These are phyloP conservation scores for Ophiocordyceps unilateralis DNA, from an alignment of 2,329 filamentous ascomycete species.

Conservation along the genomic window DNA sequence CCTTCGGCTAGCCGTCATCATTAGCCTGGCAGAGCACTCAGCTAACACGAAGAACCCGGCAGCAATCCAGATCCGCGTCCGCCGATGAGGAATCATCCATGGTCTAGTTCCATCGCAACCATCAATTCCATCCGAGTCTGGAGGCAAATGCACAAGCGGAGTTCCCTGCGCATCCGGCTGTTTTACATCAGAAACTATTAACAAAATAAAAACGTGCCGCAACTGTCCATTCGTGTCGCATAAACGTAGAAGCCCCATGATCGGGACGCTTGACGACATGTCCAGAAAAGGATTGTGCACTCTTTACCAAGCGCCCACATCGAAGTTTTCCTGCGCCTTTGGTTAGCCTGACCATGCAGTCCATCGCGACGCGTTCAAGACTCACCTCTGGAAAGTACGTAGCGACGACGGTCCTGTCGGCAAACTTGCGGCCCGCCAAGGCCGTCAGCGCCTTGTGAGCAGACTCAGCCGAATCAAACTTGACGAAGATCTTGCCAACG, in stretches of 20 bases:
- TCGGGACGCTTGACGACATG: neutral
- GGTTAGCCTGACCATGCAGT: conserved; percentile 12
- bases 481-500: conserved; percentile 95
- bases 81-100: neutral
- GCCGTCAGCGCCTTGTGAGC: conserved; percentile 73
- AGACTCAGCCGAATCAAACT: conserved; percentile 63
- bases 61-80: neutral
- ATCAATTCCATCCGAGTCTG: neutral
- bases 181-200: conserved; percentile 5
- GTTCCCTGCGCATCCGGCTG: conserved; percentile 1
- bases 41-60: neutral
- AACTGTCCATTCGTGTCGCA: neutral
- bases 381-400: conserved; percentile 89
- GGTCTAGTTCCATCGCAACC: neutral
- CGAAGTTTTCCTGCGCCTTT: conserved; percentile 67
- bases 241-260: neutral
- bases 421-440: conserved; percentile 91
- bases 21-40: neutral
- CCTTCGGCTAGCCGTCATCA: neutral
- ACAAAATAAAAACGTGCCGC: neutral
- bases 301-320: conserved; percentile 68
- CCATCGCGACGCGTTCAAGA: neutral
- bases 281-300: neutral
- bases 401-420: conserved; percentile 86
- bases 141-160: neutral